phyloP scores from a whole-genome alignment of 108 stramenopile species.

The Fragilaria radians region DNA sequence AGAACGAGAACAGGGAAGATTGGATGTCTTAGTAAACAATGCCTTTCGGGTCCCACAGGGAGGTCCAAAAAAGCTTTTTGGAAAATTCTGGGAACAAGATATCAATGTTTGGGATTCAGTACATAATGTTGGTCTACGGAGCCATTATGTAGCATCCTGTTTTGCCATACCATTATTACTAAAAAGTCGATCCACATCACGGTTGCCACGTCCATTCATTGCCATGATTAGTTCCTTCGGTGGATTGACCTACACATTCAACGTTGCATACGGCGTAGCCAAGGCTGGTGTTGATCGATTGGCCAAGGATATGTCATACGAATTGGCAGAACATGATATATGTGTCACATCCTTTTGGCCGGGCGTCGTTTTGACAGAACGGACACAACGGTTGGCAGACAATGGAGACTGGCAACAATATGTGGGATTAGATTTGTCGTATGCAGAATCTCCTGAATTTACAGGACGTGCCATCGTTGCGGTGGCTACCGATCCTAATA shows the following conservation, averaged over 20 bases:
- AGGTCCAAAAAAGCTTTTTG: constrained; percentile 20
- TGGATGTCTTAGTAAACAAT: constrained; percentile 59
- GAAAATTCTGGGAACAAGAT: constrained; percentile 76
- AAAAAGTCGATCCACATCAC: constrained; percentile 8
- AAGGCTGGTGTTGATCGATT: constrained; percentile 84
- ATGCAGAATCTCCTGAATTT: constrained; percentile 65
- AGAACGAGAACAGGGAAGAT: constrained; percentile 41
- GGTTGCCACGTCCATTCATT: constrained; percentile 49
- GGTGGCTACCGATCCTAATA: constrained; percentile 35
- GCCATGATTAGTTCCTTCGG: constrained; percentile 65
- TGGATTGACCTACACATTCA: constrained; percentile 78
- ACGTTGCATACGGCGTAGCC: constrained; percentile 88
- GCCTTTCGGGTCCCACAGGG: constrained; percentile 55
- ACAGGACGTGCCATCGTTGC: constrained; percentile 56
- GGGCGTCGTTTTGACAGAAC: constrained; percentile 82
- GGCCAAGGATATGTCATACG: constrained; percentile 68
- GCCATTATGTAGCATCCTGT: constrained; percentile 50
- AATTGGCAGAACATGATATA: constrained; percentile 47
- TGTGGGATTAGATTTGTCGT: constrained; percentile 42
- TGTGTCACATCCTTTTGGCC: constrained; percentile 75
- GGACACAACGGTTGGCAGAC: constrained; percentile 50
- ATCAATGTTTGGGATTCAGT: constrained; percentile 67
- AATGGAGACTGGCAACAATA: constrained; percentile 67
- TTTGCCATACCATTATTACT: constrained; percentile 60
- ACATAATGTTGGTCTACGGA: constrained; percentile 60